phyloP scores from a whole-genome alignment of 345 rosid species.

The Toxicodendron radicans region DNA sequence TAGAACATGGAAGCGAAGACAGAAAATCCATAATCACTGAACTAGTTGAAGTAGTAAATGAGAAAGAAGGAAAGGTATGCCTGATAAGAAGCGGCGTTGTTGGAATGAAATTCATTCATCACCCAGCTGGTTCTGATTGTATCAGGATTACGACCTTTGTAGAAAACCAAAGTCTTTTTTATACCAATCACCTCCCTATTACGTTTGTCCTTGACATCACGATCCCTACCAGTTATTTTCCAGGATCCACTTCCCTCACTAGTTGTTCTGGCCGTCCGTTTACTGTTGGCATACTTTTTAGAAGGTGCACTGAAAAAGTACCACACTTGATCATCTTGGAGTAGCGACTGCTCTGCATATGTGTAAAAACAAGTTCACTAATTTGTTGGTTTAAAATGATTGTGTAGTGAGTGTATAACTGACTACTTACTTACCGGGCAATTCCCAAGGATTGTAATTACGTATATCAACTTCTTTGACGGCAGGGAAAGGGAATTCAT shows the following conservation, averaged over 20 bases:
- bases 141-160: neutral
- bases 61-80: neutral
- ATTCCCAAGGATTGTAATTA: constrained; percentile 3
- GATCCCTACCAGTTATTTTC: constrained; percentile 5
- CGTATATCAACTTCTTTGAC: neutral
- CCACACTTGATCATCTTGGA: constrained; percentile 8
- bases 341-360: neutral
- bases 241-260: neutral
- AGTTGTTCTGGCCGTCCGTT: neutral
- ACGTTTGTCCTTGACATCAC: neutral
- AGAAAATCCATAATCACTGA: neutral
- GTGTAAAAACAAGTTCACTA: neutral
- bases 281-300: neutral
- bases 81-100: neutral
- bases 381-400: neutral
- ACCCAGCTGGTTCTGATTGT: constrained; percentile 20
- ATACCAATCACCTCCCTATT: neutral
- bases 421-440: constrained; percentile 35
- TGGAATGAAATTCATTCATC: constrained; percentile 25
- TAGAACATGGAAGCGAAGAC: neutral
- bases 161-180: constrained; percentile 12
- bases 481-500: constrained; percentile 5
- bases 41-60: neutral
- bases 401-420: neutral
- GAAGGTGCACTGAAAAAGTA: constrained; percentile 16